Evolutionary conservation across 352 stramenopile genomes (phyloP), one percentile per base, ranked within the genome.

Genomic region (Globisporangium alternatum): DNA sequence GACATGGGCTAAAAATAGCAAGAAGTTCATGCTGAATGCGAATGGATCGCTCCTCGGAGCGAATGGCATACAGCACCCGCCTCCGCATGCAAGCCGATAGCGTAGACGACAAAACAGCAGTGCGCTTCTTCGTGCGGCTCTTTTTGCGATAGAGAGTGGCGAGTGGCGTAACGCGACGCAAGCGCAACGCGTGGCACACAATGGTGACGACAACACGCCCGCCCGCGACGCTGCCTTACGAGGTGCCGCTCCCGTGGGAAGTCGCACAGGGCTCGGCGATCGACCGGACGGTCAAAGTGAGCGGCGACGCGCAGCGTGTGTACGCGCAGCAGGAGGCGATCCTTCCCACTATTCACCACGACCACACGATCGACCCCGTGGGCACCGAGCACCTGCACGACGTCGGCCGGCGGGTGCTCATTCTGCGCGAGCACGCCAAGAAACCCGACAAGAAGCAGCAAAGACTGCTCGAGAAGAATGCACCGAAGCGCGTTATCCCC

Each of bases 191-290:
- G 8, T 35, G 12, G 25, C 7, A 9, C n/a, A 28, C 3, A 37
- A 57, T 57, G 52, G 21, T 35, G 28, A 57, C 19, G 25, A 39
- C 37, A n/a, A 43, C 15, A 2, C 25, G 35, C 3, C 47, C 61
- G 25, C 39, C 30, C 5, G 21, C 30, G 22, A 60, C 69, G 33
- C 60, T 75, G 58, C 56, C 65, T 22, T 89, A 81, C 62, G 83
- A 92, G 60, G 57, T 68, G 25, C 60, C 70, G 33, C 73, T 78
- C 41, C 74, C 72, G 55, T 91, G 78, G 78, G 84, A 93, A 58
- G 57, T 78, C 17, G 70, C 65, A 31, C 70, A 75, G 51, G 82
- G 82, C 35, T 70, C 79, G 44, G 71, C 72, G 0, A 45, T 78
- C n/a, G 70, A 89, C 9, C 79, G 84, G 31, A 85, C 81, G 5